Evolutionary conservation across 2,329 filamentous ascomycete genomes (phyloP).

Genomic region (Xylariaceae sp.): DNA sequence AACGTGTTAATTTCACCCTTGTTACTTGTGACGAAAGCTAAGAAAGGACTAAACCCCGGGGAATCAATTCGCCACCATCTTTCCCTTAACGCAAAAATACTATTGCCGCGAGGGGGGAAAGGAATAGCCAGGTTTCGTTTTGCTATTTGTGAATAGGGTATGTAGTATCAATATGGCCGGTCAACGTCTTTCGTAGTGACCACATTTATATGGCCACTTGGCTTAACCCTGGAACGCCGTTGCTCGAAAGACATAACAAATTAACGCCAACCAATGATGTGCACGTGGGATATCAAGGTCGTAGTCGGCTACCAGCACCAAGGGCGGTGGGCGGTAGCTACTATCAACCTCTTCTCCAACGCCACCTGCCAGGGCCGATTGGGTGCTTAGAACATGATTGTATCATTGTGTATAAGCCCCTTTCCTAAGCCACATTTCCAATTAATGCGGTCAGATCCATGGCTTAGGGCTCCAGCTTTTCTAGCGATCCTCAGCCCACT

Average conservation of each 20-base stretch:
- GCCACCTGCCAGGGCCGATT: neutral
- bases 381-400: neutral
- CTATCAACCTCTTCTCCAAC: neutral
- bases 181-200: too few relatives aligned
- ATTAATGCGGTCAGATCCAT: neutral
- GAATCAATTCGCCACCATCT: too few relatives aligned
- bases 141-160: too few relatives aligned
- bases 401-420: neutral
- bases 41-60: too few relatives aligned
- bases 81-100: too few relatives aligned
- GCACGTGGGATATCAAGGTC: neutral
- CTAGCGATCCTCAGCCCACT: conserved; percentile 82
- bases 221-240: conserved; percentile 7
- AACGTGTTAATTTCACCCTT: too few relatives aligned
- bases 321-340: neutral
- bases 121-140: too few relatives aligned
- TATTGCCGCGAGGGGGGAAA: too few relatives aligned
- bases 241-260: conserved; percentile 6
- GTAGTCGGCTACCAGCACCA: neutral
- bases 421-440: neutral
- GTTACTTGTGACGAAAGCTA: too few relatives aligned
- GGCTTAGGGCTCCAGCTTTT: neutral
- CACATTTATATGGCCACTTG: neutral
- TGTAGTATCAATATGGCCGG: too few relatives aligned
- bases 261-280: conserved; percentile 6